These are phyloP conservation scores for Lachancea nothofagi DNA, from an alignment of 805 yeast genomes.

Conservation along the genomic window DNA sequence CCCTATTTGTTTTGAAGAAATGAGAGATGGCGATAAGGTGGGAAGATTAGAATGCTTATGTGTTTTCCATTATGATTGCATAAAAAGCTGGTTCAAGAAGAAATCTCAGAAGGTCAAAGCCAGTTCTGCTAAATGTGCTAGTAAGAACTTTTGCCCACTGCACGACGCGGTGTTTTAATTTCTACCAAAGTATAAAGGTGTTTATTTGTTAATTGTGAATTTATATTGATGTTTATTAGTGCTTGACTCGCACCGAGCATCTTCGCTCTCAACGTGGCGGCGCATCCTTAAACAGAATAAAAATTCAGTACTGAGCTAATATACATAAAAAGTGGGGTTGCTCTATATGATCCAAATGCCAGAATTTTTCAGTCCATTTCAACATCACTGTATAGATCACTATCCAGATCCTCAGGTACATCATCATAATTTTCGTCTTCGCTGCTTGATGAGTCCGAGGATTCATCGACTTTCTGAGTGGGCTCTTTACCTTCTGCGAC, in stretches of 20 bases:
- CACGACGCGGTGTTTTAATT: conserved; percentile 37
- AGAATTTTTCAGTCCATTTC: conserved; percentile 17
- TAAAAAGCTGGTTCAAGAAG: conserved; percentile 82
- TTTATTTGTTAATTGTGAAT: conserved; percentile 1
- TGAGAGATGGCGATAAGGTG: conserved; percentile 78
- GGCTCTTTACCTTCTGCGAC: conserved; percentile 19
- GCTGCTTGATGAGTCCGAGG: conserved; percentile 19
- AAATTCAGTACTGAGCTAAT: not conserved
- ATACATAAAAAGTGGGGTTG: conserved; percentile 1
- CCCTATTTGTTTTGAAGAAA: conserved; percentile 88
- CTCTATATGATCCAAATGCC: not conserved
- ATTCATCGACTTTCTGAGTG: not conserved
- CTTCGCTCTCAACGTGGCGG: no score
- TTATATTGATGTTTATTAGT: conserved; percentile 1
- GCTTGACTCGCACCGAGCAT: not conserved
- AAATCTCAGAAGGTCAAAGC: conserved; percentile 48
- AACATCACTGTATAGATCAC: conserved; percentile 43
- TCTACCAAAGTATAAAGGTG: conserved; percentile 6
- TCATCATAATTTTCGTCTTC: conserved; percentile 37
- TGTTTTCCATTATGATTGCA: conserved; percentile 87
- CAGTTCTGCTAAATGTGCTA: conserved; percentile 29
- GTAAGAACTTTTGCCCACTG: conserved; percentile 45
- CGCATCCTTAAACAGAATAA: no score
- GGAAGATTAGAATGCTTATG: conserved; percentile 93
- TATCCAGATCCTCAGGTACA: conserved; percentile 42